Evolutionary conservation across 345 rosid genomes (phyloP).

Genomic region (Hibiscus syriacus): DNA sequence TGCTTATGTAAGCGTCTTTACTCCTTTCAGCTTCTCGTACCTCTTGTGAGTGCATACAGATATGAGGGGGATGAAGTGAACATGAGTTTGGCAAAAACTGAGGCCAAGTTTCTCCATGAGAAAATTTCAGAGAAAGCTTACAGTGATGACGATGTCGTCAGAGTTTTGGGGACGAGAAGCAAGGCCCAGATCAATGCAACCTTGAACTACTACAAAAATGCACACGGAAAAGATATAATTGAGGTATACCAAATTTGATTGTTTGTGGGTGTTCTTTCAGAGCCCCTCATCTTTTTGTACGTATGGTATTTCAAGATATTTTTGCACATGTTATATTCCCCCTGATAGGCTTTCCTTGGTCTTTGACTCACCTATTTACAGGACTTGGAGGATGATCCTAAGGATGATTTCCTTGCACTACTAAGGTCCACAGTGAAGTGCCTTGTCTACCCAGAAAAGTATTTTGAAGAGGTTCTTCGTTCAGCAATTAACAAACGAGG

Average conservation of each 20-base stretch:
- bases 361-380: slow-evolving; percentile 13
- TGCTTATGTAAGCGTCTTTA: background rate
- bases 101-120: slow-evolving; percentile 58
- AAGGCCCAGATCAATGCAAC: slow-evolving; percentile 73
- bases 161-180: slow-evolving; percentile 68
- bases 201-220: slow-evolving; percentile 62
- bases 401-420: slow-evolving; percentile 52
- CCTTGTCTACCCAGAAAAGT: slow-evolving; percentile 45
- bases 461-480: slow-evolving; percentile 61
- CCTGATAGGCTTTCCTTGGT: background rate
- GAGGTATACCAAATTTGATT: slow-evolving; percentile 29
- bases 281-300: too few species aligned
- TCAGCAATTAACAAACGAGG: slow-evolving; percentile 59
- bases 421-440: slow-evolving; percentile 63
- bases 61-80: slow-evolving; percentile 75
- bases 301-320: background rate
- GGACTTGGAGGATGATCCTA: slow-evolving; percentile 55
- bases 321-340: background rate
- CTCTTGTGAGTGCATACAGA: slow-evolving; percentile 61
- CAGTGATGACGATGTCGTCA: slow-evolving; percentile 50
- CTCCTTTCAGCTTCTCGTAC: slow-evolving; percentile 45
- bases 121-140: slow-evolving; percentile 54
- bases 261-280: too few species aligned
- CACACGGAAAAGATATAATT: slow-evolving; percentile 50
- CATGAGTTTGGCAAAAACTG: slow-evolving; percentile 62